Conservation (phyloP, 2,329 filamentous ascomycete species). For the Trichoderma gracile region DNA sequence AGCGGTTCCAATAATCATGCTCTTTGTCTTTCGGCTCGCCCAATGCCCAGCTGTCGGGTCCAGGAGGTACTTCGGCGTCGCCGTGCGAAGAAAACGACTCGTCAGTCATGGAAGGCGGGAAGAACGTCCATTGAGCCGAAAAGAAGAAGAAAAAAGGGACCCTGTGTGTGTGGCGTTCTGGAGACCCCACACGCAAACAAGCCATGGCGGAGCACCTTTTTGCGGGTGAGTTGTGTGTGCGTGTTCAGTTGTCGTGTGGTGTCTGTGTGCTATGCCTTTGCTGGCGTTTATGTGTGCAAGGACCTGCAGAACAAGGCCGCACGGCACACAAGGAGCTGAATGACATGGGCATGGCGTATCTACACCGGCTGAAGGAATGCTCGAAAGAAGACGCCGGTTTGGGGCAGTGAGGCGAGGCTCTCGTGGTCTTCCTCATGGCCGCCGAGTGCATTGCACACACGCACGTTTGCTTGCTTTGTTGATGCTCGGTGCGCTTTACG, state of each 20-base stretch:
- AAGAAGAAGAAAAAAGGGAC: not conserved
- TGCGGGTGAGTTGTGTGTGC: not conserved
- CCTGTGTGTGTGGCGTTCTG: constrained; percentile 10
- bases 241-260: not conserved
- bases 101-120: not conserved
- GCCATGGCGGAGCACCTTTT: constrained; percentile 4
- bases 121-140: constrained; percentile 6
- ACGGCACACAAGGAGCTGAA: not conserved
- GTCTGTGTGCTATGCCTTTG: not conserved
- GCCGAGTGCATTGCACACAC: not conserved
- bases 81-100: constrained; percentile 20
- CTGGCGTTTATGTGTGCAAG: not conserved
- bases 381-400: constrained; percentile 11
- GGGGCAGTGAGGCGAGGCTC: constrained; percentile 1
- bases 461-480: not conserved
- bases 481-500: not conserved
- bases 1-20: too few relatives aligned
- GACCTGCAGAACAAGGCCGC: not conserved
- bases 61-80: constrained; percentile 24
- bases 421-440: not conserved
- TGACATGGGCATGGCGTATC: not conserved
- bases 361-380: not conserved
- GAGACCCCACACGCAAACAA: not conserved
- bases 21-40: not conserved
- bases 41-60: not conserved